These are phyloP conservation scores for Cystofilobasidium capitatum DNA, from an alignment of 768 basidiomycete species.

Conservation along the genomic window DNA sequence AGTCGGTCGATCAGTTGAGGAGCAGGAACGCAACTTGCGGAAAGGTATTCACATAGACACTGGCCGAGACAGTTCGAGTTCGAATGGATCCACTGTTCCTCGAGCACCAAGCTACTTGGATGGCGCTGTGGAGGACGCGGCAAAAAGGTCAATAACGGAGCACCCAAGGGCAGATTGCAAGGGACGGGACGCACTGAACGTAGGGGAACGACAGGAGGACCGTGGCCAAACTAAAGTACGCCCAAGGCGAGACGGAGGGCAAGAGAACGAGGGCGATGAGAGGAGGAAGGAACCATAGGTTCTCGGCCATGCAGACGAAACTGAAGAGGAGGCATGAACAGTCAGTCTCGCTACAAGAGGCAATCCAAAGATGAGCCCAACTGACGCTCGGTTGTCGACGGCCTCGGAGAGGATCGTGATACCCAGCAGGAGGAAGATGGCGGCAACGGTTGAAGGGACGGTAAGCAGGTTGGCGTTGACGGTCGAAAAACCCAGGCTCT, in stretches of 20 bases:
- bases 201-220: constrained; percentile 38
- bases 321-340: too few species aligned
- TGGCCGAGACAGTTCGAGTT: constrained; percentile 46
- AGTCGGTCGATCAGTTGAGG: too few species aligned
- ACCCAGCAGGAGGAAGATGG: constrained; percentile 27
- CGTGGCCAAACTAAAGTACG: constrained; percentile 37
- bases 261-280: constrained; percentile 35
- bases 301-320: constrained; percentile 32
- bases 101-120: not conserved
- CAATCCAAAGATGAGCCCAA: constrained; percentile 8
- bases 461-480: constrained; percentile 24
- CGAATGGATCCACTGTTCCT: constrained; percentile 54
- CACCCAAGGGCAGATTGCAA: too few species aligned
- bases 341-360: constrained; percentile 29
- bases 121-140: not conserved
- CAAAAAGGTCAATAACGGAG: too few species aligned
- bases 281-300: constrained; percentile 37
- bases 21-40: not conserved
- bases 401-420: constrained; percentile 30
- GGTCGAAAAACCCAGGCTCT: constrained; percentile 39
- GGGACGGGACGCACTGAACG: constrained; percentile 25
- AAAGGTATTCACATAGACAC: constrained; percentile 20
- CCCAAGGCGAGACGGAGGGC: constrained; percentile 31
- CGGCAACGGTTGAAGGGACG: not conserved
- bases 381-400: constrained; percentile 28